These are phyloP conservation scores for Volutella citrinella DNA, from an alignment of 2,329 filamentous ascomycete species.

Conservation along the genomic window DNA sequence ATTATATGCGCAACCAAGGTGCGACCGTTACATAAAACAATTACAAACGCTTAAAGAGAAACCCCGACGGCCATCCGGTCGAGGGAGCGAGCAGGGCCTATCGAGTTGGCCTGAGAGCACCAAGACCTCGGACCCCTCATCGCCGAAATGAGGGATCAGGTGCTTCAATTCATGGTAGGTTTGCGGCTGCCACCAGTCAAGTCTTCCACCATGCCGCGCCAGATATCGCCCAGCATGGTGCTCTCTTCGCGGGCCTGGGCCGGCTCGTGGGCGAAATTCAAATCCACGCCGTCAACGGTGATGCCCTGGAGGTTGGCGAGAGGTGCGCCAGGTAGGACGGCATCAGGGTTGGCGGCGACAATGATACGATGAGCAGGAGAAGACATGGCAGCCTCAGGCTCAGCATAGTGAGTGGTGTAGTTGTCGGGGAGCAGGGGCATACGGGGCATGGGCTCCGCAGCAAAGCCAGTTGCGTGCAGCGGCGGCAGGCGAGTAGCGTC, in stretches of 20 bases:
- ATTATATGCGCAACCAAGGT: too few species aligned
- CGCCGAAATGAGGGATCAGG: too few species aligned
- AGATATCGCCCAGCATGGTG: constrained; percentile 53
- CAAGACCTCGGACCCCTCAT: too few species aligned
- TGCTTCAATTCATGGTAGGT: too few species aligned
- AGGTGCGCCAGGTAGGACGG: constrained; percentile 47
- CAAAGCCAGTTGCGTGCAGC: constrained; percentile 29
- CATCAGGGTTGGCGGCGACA: constrained; percentile 54
- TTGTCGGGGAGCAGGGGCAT: constrained; percentile 61
- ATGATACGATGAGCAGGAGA: constrained; percentile 47
- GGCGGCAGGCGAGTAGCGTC: constrained; percentile 54
- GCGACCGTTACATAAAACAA: too few species aligned
- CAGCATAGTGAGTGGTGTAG: constrained; percentile 42
- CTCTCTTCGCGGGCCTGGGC: constrained; percentile 30
- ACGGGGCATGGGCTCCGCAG: constrained; percentile 42
- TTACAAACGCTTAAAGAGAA: too few species aligned
- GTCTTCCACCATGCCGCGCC: constrained; percentile 57
- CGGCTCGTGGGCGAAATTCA: constrained; percentile 48
- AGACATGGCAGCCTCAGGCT: constrained; percentile 41
- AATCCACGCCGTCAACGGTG: constrained; percentile 52
- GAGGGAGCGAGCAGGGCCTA: too few species aligned
- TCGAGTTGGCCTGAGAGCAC: too few species aligned
- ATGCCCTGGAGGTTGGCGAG: constrained; percentile 59
- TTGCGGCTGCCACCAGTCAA: too few species aligned
- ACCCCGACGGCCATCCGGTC: too few species aligned